A percentile compares a stretch with the other conserved stretches of the same genome.
Conservation (phyloP, 108 stramenopile genomes). For the Nannochloropsis gaditana region DNA sequence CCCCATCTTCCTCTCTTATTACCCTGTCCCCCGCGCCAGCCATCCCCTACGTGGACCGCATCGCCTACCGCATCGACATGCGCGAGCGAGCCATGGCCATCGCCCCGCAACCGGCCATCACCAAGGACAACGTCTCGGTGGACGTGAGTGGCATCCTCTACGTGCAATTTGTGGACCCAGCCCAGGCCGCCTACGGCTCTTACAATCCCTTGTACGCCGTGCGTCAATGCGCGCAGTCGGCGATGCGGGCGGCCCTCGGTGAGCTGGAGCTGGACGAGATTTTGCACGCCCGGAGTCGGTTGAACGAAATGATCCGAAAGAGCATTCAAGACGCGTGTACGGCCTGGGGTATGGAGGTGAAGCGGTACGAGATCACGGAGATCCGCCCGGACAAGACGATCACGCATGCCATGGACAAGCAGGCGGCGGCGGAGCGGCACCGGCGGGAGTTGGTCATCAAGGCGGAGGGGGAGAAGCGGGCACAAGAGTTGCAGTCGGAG, state of each 20-base stretch:
- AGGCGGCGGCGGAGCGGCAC: conserved; percentile 90
- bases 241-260: conserved; percentile 94
- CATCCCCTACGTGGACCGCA: conserved; percentile 81
- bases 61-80: conserved; percentile 87
- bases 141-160: conserved; percentile 68
- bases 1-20: neutral
- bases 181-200: conserved; percentile 74
- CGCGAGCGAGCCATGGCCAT: conserved; percentile 88
- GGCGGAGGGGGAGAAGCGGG: conserved; percentile 87
- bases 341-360: conserved; percentile 89
- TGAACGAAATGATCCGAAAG: conserved; percentile 82
- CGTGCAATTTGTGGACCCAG: conserved; percentile 57
- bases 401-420: conserved; percentile 94
- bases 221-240: conserved; percentile 88
- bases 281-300: conserved; percentile 77
- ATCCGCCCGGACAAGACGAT: conserved; percentile 90
- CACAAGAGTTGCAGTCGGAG: conserved; percentile 81
- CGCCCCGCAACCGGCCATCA: conserved; percentile 84
- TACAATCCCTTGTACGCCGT: conserved; percentile 91
- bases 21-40: conserved; percentile 45
- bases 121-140: conserved; percentile 92
- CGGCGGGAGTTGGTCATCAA: conserved; percentile 86
- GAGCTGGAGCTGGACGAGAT: conserved; percentile 99
- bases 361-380: conserved; percentile 91
- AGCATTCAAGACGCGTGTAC: conserved; percentile 84